These are phyloP conservation scores for Craterostigma plantagineum DNA, from an alignment of 257 asterid genomes.

Conservation along the genomic window DNA sequence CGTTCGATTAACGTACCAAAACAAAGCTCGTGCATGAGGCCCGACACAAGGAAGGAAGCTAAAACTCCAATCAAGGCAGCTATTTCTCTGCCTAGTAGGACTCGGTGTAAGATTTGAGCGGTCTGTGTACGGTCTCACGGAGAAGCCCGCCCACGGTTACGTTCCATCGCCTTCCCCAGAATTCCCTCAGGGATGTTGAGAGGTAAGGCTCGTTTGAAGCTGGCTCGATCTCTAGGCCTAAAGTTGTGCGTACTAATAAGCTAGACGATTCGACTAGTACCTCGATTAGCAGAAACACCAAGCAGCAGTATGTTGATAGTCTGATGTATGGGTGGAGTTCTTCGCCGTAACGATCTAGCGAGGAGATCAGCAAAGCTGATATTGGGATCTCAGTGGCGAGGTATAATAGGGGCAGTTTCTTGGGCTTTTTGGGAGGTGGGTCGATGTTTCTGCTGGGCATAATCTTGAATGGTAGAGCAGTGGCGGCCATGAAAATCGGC, in stretches of 20 bases:
- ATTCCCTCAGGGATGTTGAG: constrained; percentile 40
- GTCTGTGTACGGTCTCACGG: constrained; percentile 31
- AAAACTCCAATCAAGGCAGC: constrained; percentile 19
- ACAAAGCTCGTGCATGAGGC: constrained; percentile 46
- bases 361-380: too few species aligned
- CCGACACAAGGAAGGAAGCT: constrained; percentile 40
- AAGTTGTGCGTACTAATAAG: constrained; percentile 4
- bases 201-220: constrained; percentile 52
- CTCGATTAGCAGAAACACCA: constrained; percentile 22
- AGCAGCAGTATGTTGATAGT: constrained; percentile 11
- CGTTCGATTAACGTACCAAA: constrained; percentile 24
- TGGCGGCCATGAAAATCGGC: constrained; percentile 20
- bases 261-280: constrained; percentile 18
- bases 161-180: constrained; percentile 78
- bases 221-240: constrained; percentile 32
- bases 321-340: not conserved
- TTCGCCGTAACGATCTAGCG: too few species aligned
- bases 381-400: too few species aligned
- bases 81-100: constrained; percentile 13
- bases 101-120: constrained; percentile 16
- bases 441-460: constrained; percentile 4
- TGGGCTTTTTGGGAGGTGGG: constrained; percentile 4
- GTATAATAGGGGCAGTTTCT: too few species aligned
- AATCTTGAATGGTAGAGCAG: constrained; percentile 33
- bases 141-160: constrained; percentile 23